Percentiles rank a stretch among this genome's conserved stretches.
These are phyloP conservation scores for Kwoniella dejecticola DNA, from an alignment of 768 basidiomycete species.

Conservation along the genomic window DNA sequence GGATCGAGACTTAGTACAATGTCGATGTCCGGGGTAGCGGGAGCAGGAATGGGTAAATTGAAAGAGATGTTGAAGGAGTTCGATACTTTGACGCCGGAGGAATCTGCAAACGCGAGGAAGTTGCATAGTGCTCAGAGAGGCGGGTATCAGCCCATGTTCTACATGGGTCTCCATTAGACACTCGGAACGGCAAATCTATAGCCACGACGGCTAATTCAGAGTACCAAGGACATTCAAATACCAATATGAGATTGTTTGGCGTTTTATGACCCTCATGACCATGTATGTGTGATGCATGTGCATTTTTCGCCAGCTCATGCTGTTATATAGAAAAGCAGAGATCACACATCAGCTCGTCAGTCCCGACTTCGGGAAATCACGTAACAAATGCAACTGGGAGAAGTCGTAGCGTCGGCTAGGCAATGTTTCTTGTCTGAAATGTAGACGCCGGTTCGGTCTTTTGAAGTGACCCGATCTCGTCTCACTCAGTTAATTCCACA, in stretches of 20 bases:
- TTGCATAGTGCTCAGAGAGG: neutral
- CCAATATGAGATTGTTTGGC: too few species aligned
- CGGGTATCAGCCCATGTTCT: conserved; percentile 23
- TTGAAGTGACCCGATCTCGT: neutral
- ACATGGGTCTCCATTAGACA: conserved; percentile 18
- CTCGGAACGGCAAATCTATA: neutral
- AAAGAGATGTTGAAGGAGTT: conserved; percentile 53
- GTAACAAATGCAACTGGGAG: neutral
- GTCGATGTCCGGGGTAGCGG: conserved; percentile 40
- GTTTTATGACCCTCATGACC: too few species aligned
- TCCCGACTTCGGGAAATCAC: too few species aligned
- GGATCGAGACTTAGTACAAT: conserved; percentile 27
- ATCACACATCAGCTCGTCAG: too few species aligned
- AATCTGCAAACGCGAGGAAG: conserved; percentile 14
- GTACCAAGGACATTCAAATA: too few species aligned
- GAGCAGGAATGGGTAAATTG: conserved; percentile 50
- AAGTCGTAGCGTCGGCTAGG: neutral
- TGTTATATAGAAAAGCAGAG: too few species aligned
- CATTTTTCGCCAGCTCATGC: too few species aligned
- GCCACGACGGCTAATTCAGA: too few species aligned
- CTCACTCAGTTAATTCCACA: too few species aligned
- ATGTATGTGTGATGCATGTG: too few species aligned
- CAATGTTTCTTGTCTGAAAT: neutral
- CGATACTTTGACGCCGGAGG: conserved; percentile 35
- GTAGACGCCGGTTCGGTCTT: conserved; percentile 1